Evolutionary conservation across 2,329 filamentous ascomycete genomes (phyloP).

Genomic region (Graphilbum ipis-grandicollis): DNA sequence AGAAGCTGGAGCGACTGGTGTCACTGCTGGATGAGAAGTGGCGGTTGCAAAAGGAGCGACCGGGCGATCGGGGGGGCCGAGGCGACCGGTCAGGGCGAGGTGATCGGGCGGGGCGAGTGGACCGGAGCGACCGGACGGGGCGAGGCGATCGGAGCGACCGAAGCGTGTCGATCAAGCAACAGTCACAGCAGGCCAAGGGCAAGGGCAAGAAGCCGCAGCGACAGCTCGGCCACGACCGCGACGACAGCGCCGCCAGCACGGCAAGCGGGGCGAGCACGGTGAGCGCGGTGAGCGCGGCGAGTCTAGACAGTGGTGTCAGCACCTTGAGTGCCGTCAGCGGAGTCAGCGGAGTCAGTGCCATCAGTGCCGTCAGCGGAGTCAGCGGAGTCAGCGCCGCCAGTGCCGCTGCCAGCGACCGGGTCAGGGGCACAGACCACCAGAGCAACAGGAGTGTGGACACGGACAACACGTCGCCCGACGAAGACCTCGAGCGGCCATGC

Average conservation of each 20-base stretch:
- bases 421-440: slow-evolving; percentile 2
- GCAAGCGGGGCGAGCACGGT: not conserved
- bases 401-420: not conserved
- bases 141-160: too few species aligned
- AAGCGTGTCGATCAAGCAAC: too few species aligned
- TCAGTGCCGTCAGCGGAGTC: not conserved
- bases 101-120: too few species aligned
- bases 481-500: not conserved
- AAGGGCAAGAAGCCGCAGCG: slow-evolving; percentile 21
- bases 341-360: not conserved
- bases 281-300: not conserved
- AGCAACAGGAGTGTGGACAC: slow-evolving; percentile 6
- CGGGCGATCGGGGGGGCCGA: too few species aligned
- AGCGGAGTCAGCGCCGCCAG: not conserved
- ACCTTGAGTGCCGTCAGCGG: not conserved
- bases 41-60: too few species aligned
- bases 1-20: slow-evolving; percentile 58
- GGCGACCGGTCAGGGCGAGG: too few species aligned
- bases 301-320: not conserved
- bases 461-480: slow-evolving; percentile 7
- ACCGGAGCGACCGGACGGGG: too few species aligned
- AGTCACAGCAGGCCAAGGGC: not conserved
- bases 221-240: slow-evolving; percentile 22
- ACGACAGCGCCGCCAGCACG: not conserved
- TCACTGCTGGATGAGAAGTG: slow-evolving; percentile 58